Evolutionary conservation across 2,329 filamentous ascomycete genomes (phyloP), one percentile per base, ranked within the genome.

Genomic region (Exophiala alcalophila): DNA sequence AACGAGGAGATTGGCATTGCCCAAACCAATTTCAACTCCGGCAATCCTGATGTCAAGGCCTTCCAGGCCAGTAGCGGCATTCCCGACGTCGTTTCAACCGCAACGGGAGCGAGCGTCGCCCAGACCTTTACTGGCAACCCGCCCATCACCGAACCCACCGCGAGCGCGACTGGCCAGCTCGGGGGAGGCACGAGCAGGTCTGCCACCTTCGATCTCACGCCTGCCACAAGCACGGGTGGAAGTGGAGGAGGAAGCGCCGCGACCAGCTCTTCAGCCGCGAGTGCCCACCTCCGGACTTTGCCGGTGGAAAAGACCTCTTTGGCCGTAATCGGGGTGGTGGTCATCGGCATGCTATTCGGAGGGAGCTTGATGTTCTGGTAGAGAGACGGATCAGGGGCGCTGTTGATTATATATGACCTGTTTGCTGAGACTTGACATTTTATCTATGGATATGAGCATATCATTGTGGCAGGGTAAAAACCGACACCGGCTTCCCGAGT

Each of bases 1-100:
- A 86, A 84, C 61, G 80, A 86, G 59, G 72, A 84, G 63, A 80
- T 88, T 52, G 82, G 80, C 2, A 65, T 88, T 21, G 84, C 83
- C 1, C 78, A 83, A 61, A 82, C 82, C 12, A 75, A 72, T 25
- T 55, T 51, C 28, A 26, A 49, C 25, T 38, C 41, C 19, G 21
- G 30, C 19, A 40, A 43, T 14, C 18, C 40, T 7, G 43, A 53
- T 14, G 40, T 55, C 25, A 34, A 52, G 29, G 52, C 29, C n/a
- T 48, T 52, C 38, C 26, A 31, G 24, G 33, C 32, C 25, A 46
- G 29, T 31, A 42, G 44, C 12, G 47, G 42, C 8, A 53, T 55
- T 20, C 52, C 52, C 3, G 39, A 44, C 11, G 52, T 43, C 12
- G 28, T 27, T 4, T 50, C 52, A 3, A 54, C 52, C 5, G 50